Evolutionary conservation across 768 basidiomycete species (phyloP), one percentile per base, ranked within the genome.

Genomic region (Phlebiopsis flavidoalba): DNA sequence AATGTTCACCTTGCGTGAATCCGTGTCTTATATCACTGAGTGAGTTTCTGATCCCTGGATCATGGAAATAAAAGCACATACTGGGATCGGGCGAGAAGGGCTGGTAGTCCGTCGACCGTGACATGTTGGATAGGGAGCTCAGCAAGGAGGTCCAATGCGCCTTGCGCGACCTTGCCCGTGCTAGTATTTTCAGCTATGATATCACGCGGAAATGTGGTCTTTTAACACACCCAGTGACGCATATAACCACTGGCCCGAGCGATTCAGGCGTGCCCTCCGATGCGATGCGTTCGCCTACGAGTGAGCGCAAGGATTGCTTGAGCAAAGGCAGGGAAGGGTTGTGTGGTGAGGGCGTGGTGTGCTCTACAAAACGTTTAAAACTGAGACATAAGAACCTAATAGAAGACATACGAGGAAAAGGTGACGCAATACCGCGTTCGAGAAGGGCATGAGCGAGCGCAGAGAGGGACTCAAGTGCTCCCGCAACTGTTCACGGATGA

Each of bases 291-390:
- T 75, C 69, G 0, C 89, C 89, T 22, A 71, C 70, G 12, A 90
- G 81, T 7, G 77, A 72, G 43, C 79, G 76, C 48, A 95, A 73
- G 7, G 85, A 73, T 2, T 70, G 66, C 8, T 83, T 83, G 46
- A 91, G 82, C 43, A 77, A 72, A 7, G 70, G 69, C 2, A 94
- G 73, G 7, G 83, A 80, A 0, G 83, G 81, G 35, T n/a, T 86
- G 82, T 0, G 86, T 89, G n/a, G 61, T 93, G 88, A 5, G 92
- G 93, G 15, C 93, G 83, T 0, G 90, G 89, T 0, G 92, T 87
- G 65, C 87, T 84, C 89, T 91, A 65, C 2, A 48, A 11, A n/a
- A 11, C n/a, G n/a, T n/a, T 33, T 10, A 14, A 14, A 58, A 21
- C 50, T n/a, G 8, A n/a, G 19, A 17, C 19, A 17, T 2, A 11